Evolutionary conservation across 2,329 filamentous ascomycete species (phyloP).

Genomic region (Curvularia sp.): DNA sequence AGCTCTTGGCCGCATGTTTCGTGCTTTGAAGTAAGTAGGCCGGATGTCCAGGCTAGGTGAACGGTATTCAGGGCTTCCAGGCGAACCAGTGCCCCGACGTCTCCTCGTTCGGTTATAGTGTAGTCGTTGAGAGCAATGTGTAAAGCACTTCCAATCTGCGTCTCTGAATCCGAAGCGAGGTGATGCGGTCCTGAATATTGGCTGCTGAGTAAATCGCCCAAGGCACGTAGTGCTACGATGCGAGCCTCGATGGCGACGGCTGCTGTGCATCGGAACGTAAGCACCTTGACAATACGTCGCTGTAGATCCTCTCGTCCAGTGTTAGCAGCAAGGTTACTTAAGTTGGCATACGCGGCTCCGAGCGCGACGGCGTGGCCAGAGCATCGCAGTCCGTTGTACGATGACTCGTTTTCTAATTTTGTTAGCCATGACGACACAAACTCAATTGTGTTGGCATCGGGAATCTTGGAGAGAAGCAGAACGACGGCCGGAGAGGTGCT

Average conservation of each 20-base stretch:
- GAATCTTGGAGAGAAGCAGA: conserved; percentile 23
- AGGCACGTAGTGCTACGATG: conserved; percentile 51
- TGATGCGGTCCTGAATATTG: conserved; percentile 1
- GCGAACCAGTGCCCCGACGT: conserved; percentile 86
- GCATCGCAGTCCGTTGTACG: conserved; percentile 51
- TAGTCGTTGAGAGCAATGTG: conserved; percentile 77
- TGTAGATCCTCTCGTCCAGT: conserved; percentile 19
- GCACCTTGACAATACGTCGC: conserved; percentile 40
- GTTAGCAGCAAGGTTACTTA: conserved; percentile 10
- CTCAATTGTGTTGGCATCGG: conserved; percentile 17
- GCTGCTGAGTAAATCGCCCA: conserved; percentile 46
- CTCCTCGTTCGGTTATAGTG: conserved; percentile 85
- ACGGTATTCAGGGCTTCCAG: conserved; percentile 77
- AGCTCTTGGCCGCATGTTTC: conserved; percentile 27
- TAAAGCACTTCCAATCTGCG: conserved; percentile 41
- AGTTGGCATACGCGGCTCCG: conserved; percentile 47
- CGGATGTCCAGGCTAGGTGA: conserved; percentile 52
- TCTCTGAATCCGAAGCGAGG: conserved; percentile 24
- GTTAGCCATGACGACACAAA: conserved; percentile 41
- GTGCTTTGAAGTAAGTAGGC: conserved; percentile 23
- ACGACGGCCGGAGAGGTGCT: conserved; percentile 31
- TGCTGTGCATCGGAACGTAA: conserved; percentile 48
- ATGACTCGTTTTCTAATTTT: conserved; percentile 45
- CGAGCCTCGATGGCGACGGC: conserved; percentile 54
- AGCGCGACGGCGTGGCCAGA: conserved; percentile 55